Evolutionary conservation across 345 rosid species (phyloP).

Genomic region (Cochlearia excelsa): DNA sequence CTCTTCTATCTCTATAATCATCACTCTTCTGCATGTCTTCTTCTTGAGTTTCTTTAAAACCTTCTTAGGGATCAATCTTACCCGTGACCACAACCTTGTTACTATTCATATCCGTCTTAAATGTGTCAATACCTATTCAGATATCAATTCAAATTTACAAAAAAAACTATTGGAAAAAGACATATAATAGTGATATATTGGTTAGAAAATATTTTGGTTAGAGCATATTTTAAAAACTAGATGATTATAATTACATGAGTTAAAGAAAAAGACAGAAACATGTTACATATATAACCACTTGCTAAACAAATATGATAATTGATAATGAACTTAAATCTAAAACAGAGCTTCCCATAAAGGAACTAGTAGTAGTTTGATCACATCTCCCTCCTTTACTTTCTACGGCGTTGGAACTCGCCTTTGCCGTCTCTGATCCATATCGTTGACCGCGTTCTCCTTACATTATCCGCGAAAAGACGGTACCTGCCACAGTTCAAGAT

Average conservation of each 20-base stretch:
- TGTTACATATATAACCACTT: constrained; percentile 27
- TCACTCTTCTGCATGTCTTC: constrained; percentile 59
- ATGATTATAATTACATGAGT: constrained; percentile 7
- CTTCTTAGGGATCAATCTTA: constrained; percentile 48
- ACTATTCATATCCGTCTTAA: constrained; percentile 60
- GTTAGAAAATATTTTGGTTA: no score
- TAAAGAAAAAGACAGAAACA: constrained; percentile 18
- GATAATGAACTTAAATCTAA: constrained; percentile 4
- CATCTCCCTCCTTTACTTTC: constrained; percentile 14
- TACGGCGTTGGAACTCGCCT: constrained; percentile 40
- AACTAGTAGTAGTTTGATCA: background rate
- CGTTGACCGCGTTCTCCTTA: constrained; percentile 69
- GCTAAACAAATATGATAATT: constrained; percentile 1
- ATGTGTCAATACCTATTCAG: constrained; percentile 60
- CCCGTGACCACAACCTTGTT: constrained; percentile 64
- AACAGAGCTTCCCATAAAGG: constrained; percentile 12
- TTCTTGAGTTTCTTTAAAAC: constrained; percentile 67
- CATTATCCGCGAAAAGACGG: constrained; percentile 57
- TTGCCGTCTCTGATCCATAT: constrained; percentile 63
- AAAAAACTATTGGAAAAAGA: no score
- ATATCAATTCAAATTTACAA: no score
- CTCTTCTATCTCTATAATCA: constrained; percentile 38
- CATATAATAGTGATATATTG: no score
- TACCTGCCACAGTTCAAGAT: constrained; percentile 49
- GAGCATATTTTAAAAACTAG: no score